Conservation (phyloP, 2,329 filamentous ascomycete species). For the Emergomyces pasteurianus region DNA sequence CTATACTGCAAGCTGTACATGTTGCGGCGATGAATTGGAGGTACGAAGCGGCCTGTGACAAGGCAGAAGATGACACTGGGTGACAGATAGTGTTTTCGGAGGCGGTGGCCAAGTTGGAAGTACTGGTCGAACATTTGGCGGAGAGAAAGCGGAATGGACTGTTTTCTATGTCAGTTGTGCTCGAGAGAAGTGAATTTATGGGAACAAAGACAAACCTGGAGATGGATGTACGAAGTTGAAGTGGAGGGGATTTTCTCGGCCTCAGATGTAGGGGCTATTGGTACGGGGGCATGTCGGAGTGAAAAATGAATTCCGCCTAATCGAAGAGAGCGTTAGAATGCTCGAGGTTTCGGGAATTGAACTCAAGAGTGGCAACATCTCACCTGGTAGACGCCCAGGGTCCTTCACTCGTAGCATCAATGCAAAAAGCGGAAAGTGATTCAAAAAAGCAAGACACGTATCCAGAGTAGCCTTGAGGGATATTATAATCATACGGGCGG, state of each 20-base stretch:
- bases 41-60: constrained; percentile 81
- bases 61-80: constrained; percentile 79
- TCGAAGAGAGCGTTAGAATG: constrained; percentile 4
- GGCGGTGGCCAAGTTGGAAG: constrained; percentile 82
- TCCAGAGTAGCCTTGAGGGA: constrained; percentile 83
- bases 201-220: constrained; percentile 49
- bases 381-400: constrained; percentile 73
- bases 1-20: constrained; percentile 95
- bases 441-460: constrained; percentile 82
- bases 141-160: constrained; percentile 82
- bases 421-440: constrained; percentile 95
- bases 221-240: constrained; percentile 69
- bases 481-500: constrained; percentile 90
- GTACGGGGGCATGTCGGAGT: constrained; percentile 59
- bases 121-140: constrained; percentile 96
- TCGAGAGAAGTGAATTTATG: not conserved
- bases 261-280: constrained; percentile 13
- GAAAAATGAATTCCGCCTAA: constrained; percentile 78
- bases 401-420: constrained; percentile 95
- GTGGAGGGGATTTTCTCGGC: constrained; percentile 30
- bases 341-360: constrained; percentile 11
- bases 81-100: constrained; percentile 90
- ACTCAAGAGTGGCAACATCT: constrained; percentile 12
- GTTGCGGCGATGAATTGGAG: constrained; percentile 86
- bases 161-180: constrained; percentile 11